These are phyloP conservation scores for Sporisorium iseilematis-ciliati DNA, from an alignment of 1,284 basidiomycete species.

Conservation along the genomic window DNA sequence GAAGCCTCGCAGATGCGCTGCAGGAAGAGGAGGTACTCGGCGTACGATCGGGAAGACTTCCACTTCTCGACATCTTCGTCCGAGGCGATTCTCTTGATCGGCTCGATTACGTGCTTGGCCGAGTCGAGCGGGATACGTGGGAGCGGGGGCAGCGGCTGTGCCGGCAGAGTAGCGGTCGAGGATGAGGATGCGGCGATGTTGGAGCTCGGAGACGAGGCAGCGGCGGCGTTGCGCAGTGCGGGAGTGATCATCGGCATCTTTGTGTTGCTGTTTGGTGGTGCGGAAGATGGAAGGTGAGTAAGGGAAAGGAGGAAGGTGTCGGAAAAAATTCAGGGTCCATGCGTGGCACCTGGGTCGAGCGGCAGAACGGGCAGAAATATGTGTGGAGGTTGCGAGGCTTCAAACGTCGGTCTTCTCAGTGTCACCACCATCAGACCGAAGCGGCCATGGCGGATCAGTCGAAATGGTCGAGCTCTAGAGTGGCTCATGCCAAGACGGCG, in stretches of 20 bases:
- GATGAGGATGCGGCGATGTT: conserved; percentile 14
- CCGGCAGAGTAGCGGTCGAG: conserved; percentile 24
- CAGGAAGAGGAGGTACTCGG: conserved; percentile 59
- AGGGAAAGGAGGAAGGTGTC: not conserved
- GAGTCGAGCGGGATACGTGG: conserved; percentile 30
- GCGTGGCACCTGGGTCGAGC: not conserved
- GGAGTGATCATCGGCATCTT: conserved; percentile 40
- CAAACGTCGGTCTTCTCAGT: not conserved
- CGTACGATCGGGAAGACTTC: conserved; percentile 60
- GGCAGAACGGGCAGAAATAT: not conserved
- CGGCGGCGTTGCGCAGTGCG: conserved; percentile 15
- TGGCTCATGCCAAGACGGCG: not conserved
- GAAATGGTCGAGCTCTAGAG: conserved; percentile 30
- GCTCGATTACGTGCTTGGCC: conserved; percentile 27
- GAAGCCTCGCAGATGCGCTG: conserved; percentile 66
- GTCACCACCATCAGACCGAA: not conserved
- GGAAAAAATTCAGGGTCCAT: not conserved
- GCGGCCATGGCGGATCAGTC: conserved; percentile 15
- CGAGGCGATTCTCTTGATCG: conserved; percentile 63
- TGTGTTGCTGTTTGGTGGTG: not conserved
- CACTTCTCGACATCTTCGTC: conserved; percentile 67
- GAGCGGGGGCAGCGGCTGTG: conserved; percentile 43
- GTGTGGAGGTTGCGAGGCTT: not conserved
- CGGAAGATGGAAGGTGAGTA: not conserved
- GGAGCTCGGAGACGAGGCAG: not conserved